Base-by-base conservation (phyloP, 1,139 yeast species). In the Nadsonia starkeyi-henricii region DNA sequence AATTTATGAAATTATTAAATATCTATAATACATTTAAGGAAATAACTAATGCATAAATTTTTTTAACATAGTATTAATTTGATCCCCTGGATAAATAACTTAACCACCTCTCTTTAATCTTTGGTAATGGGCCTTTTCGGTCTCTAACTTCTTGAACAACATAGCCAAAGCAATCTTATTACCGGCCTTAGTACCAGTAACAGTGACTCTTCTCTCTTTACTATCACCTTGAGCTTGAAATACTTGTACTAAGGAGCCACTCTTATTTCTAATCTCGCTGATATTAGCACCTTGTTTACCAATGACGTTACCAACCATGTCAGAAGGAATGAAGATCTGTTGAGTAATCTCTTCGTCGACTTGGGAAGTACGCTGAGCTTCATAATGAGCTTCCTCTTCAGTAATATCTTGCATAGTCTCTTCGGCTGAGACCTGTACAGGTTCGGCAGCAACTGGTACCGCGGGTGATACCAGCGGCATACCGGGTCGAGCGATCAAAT, bases 281-380 rank as follows among this genome's bases (percentile, higher is more conserved):
- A 85, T 83, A 62, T 91, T 74, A 20, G 81, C 70, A 41, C 95
- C 95, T 55, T 78, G 78, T 58, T 81, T 82, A 53, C 95, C 95
- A 57, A 85, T 83, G 49, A 85, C 71, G 33, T 93, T 86, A 33
- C 95, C 95, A 46, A 85, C 91, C 63, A 78, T 77, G 49, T 79
- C 85, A 59, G 79, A 79, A 42, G 93, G 86, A 62, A 85, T 80
- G 20, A 71, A 67, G 20, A 79, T 68, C n/a, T 63, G 62, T 49
- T 68, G 57, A 4, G 55, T 51, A 39, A 57, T 41, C 39, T 44
- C 50, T 42, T 52, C 47, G 2, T 44, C 41, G 23, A 36, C 19
- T 8, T 30, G 17, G 5, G 9, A 7, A 13, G 46, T 20, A 21
- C 15, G 54, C 21, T 51, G 51, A 41, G 55, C 49, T 2, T 58